Percentiles rank a stretch among this genome's conserved stretches.
Evolutionary conservation across 495 filamentous ascomycete species (phyloP).

Genomic region (Geopyxis carbonaria): DNA sequence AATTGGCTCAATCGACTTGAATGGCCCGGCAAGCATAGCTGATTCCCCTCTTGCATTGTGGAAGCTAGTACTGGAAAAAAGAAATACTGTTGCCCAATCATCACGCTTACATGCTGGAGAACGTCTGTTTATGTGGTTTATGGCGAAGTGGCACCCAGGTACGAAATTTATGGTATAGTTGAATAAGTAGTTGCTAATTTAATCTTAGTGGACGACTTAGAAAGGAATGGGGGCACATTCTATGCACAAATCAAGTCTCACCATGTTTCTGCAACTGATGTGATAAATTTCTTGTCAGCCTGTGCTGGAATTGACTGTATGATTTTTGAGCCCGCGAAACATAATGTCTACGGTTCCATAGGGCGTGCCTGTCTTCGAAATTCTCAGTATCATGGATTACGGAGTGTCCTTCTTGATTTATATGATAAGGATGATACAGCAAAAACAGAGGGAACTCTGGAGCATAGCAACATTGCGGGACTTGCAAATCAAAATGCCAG

Average conservation of each 20-base stretch:
- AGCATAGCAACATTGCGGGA: no score
- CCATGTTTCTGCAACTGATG: conserved; percentile 29
- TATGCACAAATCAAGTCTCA: conserved; percentile 23
- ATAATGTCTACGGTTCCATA: conserved; percentile 15
- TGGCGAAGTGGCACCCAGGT: conserved; percentile 64
- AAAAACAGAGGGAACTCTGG: no score
- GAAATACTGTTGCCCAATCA: conserved; percentile 45
- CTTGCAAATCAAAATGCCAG: conserved; percentile 25
- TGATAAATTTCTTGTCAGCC: conserved; percentile 31
- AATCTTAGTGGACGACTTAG: conserved; percentile 23
- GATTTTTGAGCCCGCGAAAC: conserved; percentile 8
- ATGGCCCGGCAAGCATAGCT: conserved; percentile 59
- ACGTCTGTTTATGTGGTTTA: conserved; percentile 61
- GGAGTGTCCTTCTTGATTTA: conserved; percentile 15
- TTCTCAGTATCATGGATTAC: conserved; percentile 24
- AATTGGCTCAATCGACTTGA: conserved; percentile 56
- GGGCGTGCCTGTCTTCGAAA: conserved; percentile 27
- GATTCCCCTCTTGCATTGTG: conserved; percentile 66
- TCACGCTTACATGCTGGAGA: conserved; percentile 45
- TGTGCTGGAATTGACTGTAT: conserved; percentile 25
- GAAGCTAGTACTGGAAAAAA: conserved; percentile 42
- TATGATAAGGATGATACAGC: not conserved
- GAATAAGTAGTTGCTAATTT: no score
- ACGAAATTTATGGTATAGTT: conserved; percentile 19
- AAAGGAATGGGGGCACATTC: conserved; percentile 24